phyloP scores from a whole-genome alignment of 441 rosid species.

The Erodium trifolium region DNA sequence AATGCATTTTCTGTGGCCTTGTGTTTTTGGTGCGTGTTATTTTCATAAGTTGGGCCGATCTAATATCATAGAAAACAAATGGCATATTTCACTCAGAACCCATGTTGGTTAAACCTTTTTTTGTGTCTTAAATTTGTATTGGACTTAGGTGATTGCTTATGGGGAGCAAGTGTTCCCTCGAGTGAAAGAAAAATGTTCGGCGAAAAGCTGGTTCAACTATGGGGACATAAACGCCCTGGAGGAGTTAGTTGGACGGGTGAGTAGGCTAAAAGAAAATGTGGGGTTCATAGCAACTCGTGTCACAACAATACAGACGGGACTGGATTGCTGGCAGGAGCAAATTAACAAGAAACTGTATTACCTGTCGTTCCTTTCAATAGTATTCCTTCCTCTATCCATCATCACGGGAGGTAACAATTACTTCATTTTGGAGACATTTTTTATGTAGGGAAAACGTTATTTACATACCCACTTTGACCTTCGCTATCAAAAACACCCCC shows the following conservation, averaged over 20 bases:
- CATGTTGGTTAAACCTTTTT: neutral
- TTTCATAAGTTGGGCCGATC: too few species aligned
- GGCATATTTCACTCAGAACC: neutral
- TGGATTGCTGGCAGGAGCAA: slow-evolving; percentile 96
- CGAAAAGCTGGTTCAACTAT: slow-evolving; percentile 59
- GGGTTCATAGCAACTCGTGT: slow-evolving; percentile 88
- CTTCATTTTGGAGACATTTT: too few species aligned
- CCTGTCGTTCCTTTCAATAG: slow-evolving; percentile 79
- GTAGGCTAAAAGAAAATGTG: slow-evolving; percentile 86
- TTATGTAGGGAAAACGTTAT: too few species aligned
- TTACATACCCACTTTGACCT: too few species aligned
- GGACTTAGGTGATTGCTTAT: slow-evolving; percentile 70
- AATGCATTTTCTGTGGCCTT: too few species aligned
- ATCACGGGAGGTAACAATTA: slow-evolving; percentile 73
- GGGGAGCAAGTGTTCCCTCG: slow-evolving; percentile 96
- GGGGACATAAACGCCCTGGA: slow-evolving; percentile 63
- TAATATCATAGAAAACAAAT: neutral
- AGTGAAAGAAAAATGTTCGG: slow-evolving; percentile 78
- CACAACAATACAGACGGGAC: slow-evolving; percentile 74
- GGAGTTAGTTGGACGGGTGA: slow-evolving; percentile 68
- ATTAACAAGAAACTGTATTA: slow-evolving; percentile 82
- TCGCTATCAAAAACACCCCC: too few species aligned
- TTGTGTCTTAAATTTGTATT: neutral
- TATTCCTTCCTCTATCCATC: slow-evolving; percentile 81
- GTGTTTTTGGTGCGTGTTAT: too few species aligned